These are phyloP conservation scores for Themeda triandra DNA, from an alignment of 176 grass and related monocot genomes.

Conservation along the genomic window DNA sequence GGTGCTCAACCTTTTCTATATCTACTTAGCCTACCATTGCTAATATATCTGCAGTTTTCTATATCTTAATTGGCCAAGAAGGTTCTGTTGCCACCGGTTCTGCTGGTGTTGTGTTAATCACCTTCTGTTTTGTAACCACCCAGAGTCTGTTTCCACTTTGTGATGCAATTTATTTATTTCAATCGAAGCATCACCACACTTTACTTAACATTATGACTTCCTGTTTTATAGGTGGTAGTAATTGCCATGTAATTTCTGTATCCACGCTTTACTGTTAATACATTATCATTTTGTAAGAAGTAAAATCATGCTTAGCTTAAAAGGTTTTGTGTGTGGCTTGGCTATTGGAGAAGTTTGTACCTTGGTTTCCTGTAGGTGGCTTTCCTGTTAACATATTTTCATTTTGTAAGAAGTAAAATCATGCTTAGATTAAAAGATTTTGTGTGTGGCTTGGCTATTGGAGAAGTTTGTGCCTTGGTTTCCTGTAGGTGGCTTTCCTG, in stretches of 20 bases:
- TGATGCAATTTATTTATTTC: not conserved
- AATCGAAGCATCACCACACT: not conserved
- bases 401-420: not conserved
- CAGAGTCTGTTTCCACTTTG: not conserved
- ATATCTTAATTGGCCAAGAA: not conserved
- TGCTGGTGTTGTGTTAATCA: constrained; percentile 10
- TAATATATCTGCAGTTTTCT: not conserved
- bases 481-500: not conserved
- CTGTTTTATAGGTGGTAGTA: constrained; percentile 5
- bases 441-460: not conserved
- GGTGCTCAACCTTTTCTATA: not conserved
- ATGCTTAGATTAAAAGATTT: not conserved
- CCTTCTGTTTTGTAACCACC: not conserved
- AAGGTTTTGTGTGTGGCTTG: not conserved
- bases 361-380: not conserved
- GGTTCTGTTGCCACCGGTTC: not conserved
- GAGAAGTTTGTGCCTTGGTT: not conserved
- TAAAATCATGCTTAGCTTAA: not conserved
- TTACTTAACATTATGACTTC: not conserved
- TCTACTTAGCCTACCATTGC: not conserved
- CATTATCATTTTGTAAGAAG: not conserved
- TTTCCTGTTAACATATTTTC: no score
- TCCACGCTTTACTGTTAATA: not conserved
- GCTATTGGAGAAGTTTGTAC: not conserved
- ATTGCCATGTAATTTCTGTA: not conserved